These are phyloP conservation scores for Ustulina deusta DNA, from an alignment of 2,329 filamentous ascomycete species.

Conservation along the genomic window DNA sequence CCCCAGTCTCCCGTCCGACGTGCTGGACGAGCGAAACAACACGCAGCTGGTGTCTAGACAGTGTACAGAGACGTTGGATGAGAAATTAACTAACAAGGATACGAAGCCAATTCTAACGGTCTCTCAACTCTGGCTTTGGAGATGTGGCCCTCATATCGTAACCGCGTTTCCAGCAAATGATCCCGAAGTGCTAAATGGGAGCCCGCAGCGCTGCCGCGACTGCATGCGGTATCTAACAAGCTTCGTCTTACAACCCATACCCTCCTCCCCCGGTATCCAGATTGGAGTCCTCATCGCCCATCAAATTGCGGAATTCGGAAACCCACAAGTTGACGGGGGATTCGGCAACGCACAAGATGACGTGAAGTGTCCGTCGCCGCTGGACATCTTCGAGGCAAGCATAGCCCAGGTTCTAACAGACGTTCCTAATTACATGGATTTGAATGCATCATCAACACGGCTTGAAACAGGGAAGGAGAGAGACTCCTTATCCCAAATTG, in stretches of 20 bases:
- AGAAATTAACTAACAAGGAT: background rate
- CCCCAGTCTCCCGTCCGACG: slow-evolving; percentile 9
- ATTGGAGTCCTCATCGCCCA: slow-evolving; percentile 3
- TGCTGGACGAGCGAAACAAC: slow-evolving; percentile 5
- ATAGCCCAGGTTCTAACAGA: background rate
- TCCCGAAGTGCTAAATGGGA: too few relatives aligned
- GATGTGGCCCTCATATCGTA: slow-evolving; percentile 5
- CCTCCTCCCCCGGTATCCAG: slow-evolving; percentile 5
- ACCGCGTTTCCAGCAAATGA: slow-evolving; percentile 25
- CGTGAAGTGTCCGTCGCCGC: background rate
- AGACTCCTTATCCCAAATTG: slow-evolving; percentile 26
- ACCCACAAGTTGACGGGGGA: background rate
- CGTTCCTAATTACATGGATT: slow-evolving; percentile 10
- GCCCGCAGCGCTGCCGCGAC: too few relatives aligned
- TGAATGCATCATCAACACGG: background rate
- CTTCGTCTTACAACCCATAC: too few relatives aligned
- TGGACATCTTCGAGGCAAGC: slow-evolving; percentile 27
- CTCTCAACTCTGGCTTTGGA: slow-evolving; percentile 25
- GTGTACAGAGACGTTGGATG: background rate
- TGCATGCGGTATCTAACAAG: too few relatives aligned
- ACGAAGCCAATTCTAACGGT: slow-evolving; percentile 22
- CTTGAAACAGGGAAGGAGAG: slow-evolving; percentile 22
- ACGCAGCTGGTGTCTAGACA: slow-evolving; percentile 30
- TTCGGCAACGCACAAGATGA: slow-evolving; percentile 10
- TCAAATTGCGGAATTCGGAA: slow-evolving; percentile 7